These are phyloP conservation scores for Stentor coeruleus DNA, from an alignment of 73 alveolate genomes.

Conservation along the genomic window DNA sequence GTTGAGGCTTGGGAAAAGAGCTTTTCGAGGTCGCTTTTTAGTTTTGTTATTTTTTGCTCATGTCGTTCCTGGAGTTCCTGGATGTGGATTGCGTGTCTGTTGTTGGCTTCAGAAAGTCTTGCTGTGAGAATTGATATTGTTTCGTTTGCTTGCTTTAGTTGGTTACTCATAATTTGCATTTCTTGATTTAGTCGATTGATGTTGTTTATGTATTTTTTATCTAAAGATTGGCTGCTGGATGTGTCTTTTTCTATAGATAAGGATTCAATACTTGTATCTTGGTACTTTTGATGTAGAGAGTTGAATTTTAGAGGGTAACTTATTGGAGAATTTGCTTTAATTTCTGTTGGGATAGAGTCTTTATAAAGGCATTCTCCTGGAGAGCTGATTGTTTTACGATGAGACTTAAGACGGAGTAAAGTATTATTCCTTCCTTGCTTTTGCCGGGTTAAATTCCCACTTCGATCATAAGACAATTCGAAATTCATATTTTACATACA, in stretches of 20 bases:
- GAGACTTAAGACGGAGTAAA: too few species aligned
- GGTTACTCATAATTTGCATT: not conserved
- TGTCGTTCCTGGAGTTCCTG: not conserved
- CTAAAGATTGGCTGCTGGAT: too few species aligned
- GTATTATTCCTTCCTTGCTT: too few species aligned
- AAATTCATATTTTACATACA: too few species aligned
- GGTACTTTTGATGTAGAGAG: not conserved
- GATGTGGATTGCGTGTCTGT: not conserved
- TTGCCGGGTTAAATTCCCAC: too few species aligned
- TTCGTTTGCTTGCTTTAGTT: not conserved
- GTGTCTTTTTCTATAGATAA: not conserved
- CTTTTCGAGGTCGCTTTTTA: not conserved
- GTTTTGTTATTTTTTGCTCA: not conserved
- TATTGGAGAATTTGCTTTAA: not conserved
- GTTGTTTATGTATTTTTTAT: not conserved
- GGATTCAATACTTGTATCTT: not conserved
- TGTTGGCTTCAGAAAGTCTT: not conserved
- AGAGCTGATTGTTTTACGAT: too few species aligned
- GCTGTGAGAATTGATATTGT: not conserved
- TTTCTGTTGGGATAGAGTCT: not conserved
- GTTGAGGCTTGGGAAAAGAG: not conserved
- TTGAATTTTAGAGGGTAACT: too few species aligned
- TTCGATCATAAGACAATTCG: too few species aligned
- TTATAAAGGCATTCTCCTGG: too few species aligned
- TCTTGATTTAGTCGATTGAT: not conserved